Base-by-base conservation (phyloP, 2,329 filamentous ascomycete genomes). In the Fusarium musae region DNA sequence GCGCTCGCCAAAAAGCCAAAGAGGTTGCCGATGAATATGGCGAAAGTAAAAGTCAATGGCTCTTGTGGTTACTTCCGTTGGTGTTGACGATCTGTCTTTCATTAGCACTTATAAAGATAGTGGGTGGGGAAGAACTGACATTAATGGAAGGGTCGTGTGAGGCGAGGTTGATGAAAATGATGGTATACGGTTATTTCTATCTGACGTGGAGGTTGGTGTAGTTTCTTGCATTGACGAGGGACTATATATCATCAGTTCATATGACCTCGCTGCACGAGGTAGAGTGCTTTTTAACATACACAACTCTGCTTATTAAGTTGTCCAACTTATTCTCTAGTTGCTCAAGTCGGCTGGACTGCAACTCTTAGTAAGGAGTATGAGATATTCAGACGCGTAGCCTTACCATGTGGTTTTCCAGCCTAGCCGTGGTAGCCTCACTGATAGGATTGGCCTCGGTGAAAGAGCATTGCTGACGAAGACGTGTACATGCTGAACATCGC, bases 251-350 rank as follows among this genome's bases (percentile, higher is more conserved):
- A 12, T 34, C 13, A 47, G 23, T 17, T 28, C 0, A 37, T 2
- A 16, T 6, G 13, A 2, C 3, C 2, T 11, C 1, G 5, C 8
- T n/a, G 2, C n/a, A 16, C 7, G n/a, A 42, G 15, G 3, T 10
- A n/a, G 7, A 13, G 6, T 6, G 39, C 11, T 36, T 8, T 36
- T 19, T 5, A 23, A 59, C 72, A 0, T 69, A 74, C 72, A 37
- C 63, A 12, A 65, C 57, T 15, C 49, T 57, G 10, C 39, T 61
- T 7, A 74, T 72, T 4, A 74, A 39, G 17, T 2, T 74, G 4
- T 74, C 67, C 3, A 74, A 46, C 34, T 74, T 74, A 30, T 74
- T 59, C 11, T 74, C 72, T 1, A 74, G 71, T 16, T 72, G 63
- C 7, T 59, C 39, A 9, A 74, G 63, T 0, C 72, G 67, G 28